These are phyloP conservation scores for Berkeleyomyces rouxiae DNA, from an alignment of 2,329 filamentous ascomycete genomes.

Conservation along the genomic window DNA sequence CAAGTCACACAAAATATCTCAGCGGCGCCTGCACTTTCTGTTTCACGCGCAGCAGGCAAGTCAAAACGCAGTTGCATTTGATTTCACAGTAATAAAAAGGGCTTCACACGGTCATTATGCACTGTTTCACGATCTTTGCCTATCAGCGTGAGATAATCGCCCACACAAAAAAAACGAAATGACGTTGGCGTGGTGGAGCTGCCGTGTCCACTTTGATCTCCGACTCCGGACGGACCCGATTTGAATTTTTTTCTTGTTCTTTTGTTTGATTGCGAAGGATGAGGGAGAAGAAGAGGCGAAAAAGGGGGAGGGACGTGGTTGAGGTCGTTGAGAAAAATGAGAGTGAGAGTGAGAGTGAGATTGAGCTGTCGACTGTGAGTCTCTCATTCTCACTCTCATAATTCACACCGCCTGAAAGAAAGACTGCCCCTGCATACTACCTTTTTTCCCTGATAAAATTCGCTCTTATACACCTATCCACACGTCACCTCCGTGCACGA, in stretches of 20 bases:
- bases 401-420: no score
- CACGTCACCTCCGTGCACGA: no score
- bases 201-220: constrained; percentile 5
- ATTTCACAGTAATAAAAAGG: background rate
- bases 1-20: background rate
- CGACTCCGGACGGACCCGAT: constrained; percentile 7
- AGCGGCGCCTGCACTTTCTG: background rate
- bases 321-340: background rate
- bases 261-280: background rate
- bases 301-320: background rate
- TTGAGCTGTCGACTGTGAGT: background rate
- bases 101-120: background rate
- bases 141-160: background rate
- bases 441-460: no score
- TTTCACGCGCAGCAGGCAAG: background rate
- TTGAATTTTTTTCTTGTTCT: background rate
- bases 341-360: background rate
- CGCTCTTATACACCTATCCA: no score
- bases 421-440: no score
- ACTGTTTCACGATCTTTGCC: background rate
- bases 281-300: background rate
- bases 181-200: background rate
- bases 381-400: no score
- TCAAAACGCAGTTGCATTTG: background rate
- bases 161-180: background rate